phyloP scores from a whole-genome alignment of 257 asterid species.

The Anisodus tanguticus region DNA sequence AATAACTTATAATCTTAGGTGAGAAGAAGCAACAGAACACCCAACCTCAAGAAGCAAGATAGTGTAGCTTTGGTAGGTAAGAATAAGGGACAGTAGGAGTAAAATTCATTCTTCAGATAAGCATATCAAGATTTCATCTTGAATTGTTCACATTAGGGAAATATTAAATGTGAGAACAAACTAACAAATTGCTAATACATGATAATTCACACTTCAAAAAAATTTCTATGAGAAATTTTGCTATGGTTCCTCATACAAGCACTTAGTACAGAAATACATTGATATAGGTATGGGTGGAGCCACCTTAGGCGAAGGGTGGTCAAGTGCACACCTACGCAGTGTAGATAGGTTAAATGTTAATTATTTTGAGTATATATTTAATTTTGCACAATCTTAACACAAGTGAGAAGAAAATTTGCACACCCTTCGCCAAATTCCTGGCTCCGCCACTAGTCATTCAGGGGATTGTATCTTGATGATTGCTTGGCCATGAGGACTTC shows the following conservation, averaged over 20 bases:
- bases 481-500: background rate
- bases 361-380: too few species aligned
- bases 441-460: background rate
- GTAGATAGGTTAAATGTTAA: too few species aligned
- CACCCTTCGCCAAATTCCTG: too few species aligned
- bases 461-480: background rate
- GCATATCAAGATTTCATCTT: background rate
- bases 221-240: background rate
- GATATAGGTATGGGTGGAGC: background rate
- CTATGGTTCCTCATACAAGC: background rate
- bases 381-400: too few species aligned
- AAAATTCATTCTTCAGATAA: background rate
- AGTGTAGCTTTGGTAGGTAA: conserved; percentile 5
- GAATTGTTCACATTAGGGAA: background rate
- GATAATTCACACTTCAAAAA: too few species aligned
- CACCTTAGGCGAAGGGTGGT: too few species aligned
- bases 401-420: too few species aligned
- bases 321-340: too few species aligned
- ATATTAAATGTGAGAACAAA: background rate
- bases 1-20: background rate
- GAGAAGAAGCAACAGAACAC: background rate
- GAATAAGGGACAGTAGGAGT: background rate
- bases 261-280: background rate
- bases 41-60: background rate
- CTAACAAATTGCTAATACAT: background rate